Conservation (phyloP, 2,329 filamentous ascomycete species). For the Phoma sp. region DNA sequence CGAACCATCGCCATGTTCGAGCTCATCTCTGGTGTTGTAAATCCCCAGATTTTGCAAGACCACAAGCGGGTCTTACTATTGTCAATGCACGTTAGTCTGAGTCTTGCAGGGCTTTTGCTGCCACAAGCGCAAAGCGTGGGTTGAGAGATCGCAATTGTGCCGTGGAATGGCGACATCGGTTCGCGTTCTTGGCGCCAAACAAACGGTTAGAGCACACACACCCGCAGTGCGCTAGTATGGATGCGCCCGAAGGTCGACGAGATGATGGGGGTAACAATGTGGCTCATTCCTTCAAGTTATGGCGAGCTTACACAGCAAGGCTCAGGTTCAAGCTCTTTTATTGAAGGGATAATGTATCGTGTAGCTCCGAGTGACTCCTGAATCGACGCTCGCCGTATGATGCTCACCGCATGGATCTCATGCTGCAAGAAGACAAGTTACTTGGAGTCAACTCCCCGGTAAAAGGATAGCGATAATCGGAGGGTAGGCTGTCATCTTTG, state of each 20-base stretch:
- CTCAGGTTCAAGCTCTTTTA: background rate
- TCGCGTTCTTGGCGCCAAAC: constrained; percentile 8
- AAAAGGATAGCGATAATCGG: background rate
- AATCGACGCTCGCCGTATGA: background rate
- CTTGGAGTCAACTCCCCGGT: background rate
- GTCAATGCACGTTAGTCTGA: no score
- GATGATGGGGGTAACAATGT: background rate
- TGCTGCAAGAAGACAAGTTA: background rate
- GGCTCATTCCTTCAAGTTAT: background rate
- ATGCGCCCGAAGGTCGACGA: background rate
- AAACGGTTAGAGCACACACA: constrained; percentile 7
- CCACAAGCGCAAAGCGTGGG: constrained; percentile 4
- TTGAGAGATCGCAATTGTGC: constrained; percentile 15
- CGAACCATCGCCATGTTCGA: background rate
- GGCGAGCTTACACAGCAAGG: background rate
- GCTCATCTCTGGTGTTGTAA: background rate
- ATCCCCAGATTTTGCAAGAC: constrained; percentile 4
- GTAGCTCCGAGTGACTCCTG: background rate
- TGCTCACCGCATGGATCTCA: background rate
- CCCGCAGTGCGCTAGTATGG: constrained; percentile 7
- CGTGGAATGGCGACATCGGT: constrained; percentile 17
- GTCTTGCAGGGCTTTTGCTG: background rate
- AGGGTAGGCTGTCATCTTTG: constrained; percentile 1
- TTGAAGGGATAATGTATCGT: background rate
- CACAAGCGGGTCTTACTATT: no score